Conservation (phyloP, 108 stramenopile genomes). For the Aurantiochytrium sp. region DNA sequence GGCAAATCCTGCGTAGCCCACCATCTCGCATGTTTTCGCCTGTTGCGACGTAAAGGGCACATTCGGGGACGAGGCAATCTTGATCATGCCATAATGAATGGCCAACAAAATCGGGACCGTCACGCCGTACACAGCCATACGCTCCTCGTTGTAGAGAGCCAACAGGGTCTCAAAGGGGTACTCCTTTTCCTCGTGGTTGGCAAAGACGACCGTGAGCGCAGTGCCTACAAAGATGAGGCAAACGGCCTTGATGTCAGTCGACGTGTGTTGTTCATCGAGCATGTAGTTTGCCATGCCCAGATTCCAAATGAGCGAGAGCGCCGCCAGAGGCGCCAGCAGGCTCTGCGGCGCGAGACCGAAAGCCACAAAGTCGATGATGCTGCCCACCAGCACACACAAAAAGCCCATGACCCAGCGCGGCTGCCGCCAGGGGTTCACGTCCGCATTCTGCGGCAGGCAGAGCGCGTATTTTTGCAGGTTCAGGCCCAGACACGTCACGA, state of each 20-base stretch:
- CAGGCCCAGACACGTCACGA: not conserved
- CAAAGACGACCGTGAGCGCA: conserved; percentile 35
- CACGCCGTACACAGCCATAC: conserved; percentile 29
- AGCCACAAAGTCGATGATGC: conserved; percentile 40
- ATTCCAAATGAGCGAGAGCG: conserved; percentile 44
- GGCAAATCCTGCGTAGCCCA: conserved; percentile 35
- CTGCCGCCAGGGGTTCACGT: conserved; percentile 21
- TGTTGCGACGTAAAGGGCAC: not conserved
- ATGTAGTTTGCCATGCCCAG: conserved; percentile 35
- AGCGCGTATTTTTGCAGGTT: conserved; percentile 3
- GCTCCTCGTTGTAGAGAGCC: not conserved
- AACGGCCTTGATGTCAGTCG: conserved; percentile 23
- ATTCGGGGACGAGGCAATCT: not conserved
- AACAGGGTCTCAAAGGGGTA: conserved; percentile 32
- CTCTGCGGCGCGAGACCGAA: conserved; percentile 47
- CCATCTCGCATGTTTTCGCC: not conserved
- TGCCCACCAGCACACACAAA: conserved; percentile 21
- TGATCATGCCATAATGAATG: not conserved
- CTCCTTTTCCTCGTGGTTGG: conserved; percentile 26
- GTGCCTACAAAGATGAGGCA: conserved; percentile 42
- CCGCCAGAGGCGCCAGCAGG: conserved; percentile 41
- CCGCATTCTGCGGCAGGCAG: not conserved
- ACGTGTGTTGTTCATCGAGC: conserved; percentile 30
- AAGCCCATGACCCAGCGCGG: conserved; percentile 39
- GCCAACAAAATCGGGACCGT: not conserved